Evolutionary conservation across 768 basidiomycete genomes (phyloP).

Genomic region (Termitomyces sp.): DNA sequence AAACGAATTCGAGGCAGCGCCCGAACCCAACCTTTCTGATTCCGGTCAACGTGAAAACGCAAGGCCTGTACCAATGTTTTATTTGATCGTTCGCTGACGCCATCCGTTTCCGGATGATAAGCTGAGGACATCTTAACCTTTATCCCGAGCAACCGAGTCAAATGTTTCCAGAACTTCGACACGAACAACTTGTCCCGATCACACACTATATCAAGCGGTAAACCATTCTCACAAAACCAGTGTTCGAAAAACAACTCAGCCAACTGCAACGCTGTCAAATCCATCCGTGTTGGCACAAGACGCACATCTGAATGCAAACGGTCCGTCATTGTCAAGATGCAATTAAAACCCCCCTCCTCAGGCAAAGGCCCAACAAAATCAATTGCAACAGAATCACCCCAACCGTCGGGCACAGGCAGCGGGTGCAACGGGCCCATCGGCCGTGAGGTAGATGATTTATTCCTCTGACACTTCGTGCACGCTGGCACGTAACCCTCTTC

Average conservation of each 20-base stretch:
- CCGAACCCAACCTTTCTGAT: too few relatives aligned
- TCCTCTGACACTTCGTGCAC: neutral
- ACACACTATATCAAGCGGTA: too few relatives aligned
- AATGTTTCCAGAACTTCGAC: too few relatives aligned
- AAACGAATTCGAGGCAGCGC: too few relatives aligned
- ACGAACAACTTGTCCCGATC: too few relatives aligned
- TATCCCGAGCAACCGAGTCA: neutral
- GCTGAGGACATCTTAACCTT: neutral
- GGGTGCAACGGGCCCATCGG: neutral
- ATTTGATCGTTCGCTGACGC: too few relatives aligned
- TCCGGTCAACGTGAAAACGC: neutral
- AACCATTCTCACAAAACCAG: too few relatives aligned
- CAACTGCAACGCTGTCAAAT: too few relatives aligned
- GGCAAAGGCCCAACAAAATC: neutral
- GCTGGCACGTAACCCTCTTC: too few relatives aligned
- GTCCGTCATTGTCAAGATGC: neutral
- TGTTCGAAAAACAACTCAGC: too few relatives aligned
- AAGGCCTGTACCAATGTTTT: too few relatives aligned
- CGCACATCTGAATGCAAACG: neutral
- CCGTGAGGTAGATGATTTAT: accelerated
- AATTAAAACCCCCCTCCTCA: neutral
- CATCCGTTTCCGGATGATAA: too few relatives aligned
- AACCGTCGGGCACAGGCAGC: neutral
- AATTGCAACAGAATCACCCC: neutral
- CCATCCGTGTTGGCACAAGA: neutral